Conservation (phyloP, 371 early-diverging fungal species). For the Mucor ambiguus region DNA sequence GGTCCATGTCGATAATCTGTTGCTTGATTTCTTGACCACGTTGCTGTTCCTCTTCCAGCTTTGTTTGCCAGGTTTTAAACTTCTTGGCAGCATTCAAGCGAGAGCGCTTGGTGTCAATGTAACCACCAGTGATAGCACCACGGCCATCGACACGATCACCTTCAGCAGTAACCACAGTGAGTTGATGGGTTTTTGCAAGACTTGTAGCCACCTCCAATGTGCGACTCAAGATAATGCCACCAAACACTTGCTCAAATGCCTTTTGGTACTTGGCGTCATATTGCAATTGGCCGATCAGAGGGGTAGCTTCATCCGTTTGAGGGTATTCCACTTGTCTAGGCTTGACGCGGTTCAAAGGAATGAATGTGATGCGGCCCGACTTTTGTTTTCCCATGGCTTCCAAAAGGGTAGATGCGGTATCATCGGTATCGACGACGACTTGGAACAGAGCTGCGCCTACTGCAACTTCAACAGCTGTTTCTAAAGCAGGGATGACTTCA, state of each 20-base stretch:
- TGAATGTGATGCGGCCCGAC: slow-evolving; percentile 93
- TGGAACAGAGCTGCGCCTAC: slow-evolving; percentile 94
- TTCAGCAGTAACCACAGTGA: slow-evolving; percentile 90
- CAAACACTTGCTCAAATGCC: slow-evolving; percentile 89
- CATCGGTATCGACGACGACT: slow-evolving; percentile 96
- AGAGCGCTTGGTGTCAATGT: slow-evolving; percentile 73
- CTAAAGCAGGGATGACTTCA: slow-evolving; percentile 81
- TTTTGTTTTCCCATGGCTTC: slow-evolving; percentile 74
- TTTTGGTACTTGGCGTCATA: slow-evolving; percentile 68
- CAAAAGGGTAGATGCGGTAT: slow-evolving; percentile 82
- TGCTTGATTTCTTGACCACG: slow-evolving; percentile 47
- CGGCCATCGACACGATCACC: slow-evolving; percentile 93
- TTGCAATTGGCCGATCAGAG: slow-evolving; percentile 75
- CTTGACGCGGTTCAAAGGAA: slow-evolving; percentile 92
- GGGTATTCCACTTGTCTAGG: slow-evolving; percentile 66
- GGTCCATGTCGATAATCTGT: slow-evolving; percentile 64
- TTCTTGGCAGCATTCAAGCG: slow-evolving; percentile 74
- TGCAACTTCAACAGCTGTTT: slow-evolving; percentile 89
- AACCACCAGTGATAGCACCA: slow-evolving; percentile 96
- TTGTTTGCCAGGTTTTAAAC: slow-evolving; percentile 40
- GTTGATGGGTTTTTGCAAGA: slow-evolving; percentile 74
- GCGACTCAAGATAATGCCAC: slow-evolving; percentile 86
- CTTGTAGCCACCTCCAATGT: slow-evolving; percentile 83
- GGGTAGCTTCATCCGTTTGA: slow-evolving; percentile 76
- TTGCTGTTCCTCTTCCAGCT: slow-evolving; percentile 52